Base-by-base conservation (phyloP, 2,329 filamentous ascomycete genomes). In the Fusarium kyushuense region DNA sequence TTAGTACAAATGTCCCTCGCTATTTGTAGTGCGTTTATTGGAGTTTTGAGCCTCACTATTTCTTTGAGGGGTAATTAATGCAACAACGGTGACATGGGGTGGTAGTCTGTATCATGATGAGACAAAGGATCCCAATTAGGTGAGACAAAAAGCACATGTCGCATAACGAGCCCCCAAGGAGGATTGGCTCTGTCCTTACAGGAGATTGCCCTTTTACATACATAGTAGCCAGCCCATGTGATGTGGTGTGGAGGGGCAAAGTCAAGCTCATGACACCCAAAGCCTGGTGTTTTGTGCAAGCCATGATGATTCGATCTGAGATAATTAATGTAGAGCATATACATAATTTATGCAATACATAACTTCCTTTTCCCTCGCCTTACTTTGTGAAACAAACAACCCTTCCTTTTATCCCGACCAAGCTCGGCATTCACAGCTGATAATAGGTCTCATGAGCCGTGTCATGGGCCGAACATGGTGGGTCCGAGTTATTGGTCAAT, bases 401-500 rank as follows among this genome's bases (percentile, higher is more conserved):
- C 12, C n/a, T 30, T 27, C 30, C 12, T 7, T 45, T n/a, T 27
- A n/a, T 38, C 13, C 25, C 33, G n/a, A 38, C 27, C 13, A 23
- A 65, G 51, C 61, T 61, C 57, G 54, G 64, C 66, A 67, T 58
- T 49, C 45, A 54, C 25, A 54, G 40, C 41, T 36, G 48, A 55
- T n/a, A 40, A 19, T 23, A 43, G 40, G 33, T 55, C 60, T 65
- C 53, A 69, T 60, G 67, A 69, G 68, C 68, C 59, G 66, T 69
- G 58, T 54, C 58, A 40, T 49, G 52, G 60, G 48, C 47, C 65
- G 42, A 64, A 27, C 51, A 56, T 49, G 64, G 64, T 68, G 65
- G 65, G 41, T 43, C 61, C 36, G 21, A 23, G 35, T 53, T n/a
- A 17, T 38, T 29, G 21, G 42, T 38, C 40, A 41, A 29, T 69